Conservation (phyloP, 2,329 filamentous ascomycete genomes). For the Penicillium psychrosexuale region DNA sequence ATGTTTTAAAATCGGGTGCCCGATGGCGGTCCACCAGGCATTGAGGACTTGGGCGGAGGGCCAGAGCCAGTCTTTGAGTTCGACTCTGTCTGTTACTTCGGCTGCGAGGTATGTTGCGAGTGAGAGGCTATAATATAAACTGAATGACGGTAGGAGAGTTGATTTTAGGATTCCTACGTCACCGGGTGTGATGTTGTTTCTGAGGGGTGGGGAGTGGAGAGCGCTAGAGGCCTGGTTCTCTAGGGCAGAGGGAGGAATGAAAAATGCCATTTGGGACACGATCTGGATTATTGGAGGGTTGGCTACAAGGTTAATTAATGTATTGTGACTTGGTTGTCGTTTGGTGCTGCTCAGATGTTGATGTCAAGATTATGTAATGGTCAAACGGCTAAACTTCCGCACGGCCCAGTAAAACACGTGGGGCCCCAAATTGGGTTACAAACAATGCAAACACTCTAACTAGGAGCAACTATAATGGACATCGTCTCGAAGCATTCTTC, state of each 20-base stretch:
- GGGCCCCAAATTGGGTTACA: no score
- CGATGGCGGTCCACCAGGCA: slow-evolving; percentile 60
- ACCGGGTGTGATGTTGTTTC: slow-evolving; percentile 11
- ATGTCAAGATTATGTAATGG: slow-evolving; percentile 19
- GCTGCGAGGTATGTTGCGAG: slow-evolving; percentile 52
- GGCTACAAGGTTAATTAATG: neutral
- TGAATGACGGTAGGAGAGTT: slow-evolving; percentile 54
- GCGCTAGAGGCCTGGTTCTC: neutral
- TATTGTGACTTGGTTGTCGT: neutral
- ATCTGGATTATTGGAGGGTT: neutral
- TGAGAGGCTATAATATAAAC: slow-evolving; percentile 53
- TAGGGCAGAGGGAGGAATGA: neutral
- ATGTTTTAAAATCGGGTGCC: slow-evolving; percentile 48
- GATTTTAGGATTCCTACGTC: slow-evolving; percentile 53
- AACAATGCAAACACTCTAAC: no score
- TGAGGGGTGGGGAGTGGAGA: neutral
- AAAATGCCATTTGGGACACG: neutral
- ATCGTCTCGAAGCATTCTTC: no score
- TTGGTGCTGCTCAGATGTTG: neutral
- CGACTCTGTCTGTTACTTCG: slow-evolving; percentile 53
- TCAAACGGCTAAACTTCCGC: neutral
- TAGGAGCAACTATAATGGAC: no score
- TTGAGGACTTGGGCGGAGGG: slow-evolving; percentile 54
- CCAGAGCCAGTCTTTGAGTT: slow-evolving; percentile 62
- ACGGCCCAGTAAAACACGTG: no score